phyloP scores from a whole-genome alignment of 441 rosid genomes.

The Hura crepitans region DNA sequence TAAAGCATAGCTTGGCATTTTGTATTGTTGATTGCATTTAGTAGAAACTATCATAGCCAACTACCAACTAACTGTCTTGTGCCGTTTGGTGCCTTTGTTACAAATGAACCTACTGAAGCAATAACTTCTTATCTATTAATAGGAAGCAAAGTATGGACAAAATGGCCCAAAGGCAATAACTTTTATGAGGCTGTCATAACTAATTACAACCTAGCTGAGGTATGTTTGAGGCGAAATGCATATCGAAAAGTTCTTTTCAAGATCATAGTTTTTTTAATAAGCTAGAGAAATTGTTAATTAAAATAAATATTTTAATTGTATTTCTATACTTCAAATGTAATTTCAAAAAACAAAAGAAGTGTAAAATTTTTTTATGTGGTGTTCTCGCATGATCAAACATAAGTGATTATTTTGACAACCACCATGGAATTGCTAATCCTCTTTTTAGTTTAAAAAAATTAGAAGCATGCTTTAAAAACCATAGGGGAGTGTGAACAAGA shows the following conservation, averaged over 20 bases:
- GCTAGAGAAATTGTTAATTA: background rate
- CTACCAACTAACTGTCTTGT: too few relatives aligned
- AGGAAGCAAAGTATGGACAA: conserved; percentile 93
- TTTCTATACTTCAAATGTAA: background rate
- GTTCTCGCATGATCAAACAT: background rate
- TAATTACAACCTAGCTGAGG: conserved; percentile 64
- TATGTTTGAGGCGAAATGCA: conserved; percentile 22
- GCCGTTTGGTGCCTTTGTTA: conserved; percentile 38
- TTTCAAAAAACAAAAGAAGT: background rate
- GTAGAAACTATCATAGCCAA: conserved; percentile 4
- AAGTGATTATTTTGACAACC: background rate
- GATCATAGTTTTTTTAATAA: background rate
- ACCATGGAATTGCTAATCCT: too few relatives aligned
- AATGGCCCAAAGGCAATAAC: conserved; percentile 88
- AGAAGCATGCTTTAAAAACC: background rate
- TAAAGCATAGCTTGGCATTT: conserved; percentile 12
- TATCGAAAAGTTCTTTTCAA: background rate
- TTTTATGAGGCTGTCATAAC: conserved; percentile 91
- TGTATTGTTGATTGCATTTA: conserved; percentile 4
- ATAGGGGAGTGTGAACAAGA: background rate
- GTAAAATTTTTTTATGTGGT: background rate
- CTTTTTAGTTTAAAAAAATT: background rate
- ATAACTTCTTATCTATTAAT: conserved; percentile 41
- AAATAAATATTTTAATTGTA: too few relatives aligned
- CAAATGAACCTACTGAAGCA: conserved; percentile 52